Percentiles rank a stretch among this genome's conserved stretches.
Evolutionary conservation across 148 eudicot genomes (phyloP).

Genomic region (Cornus suecica): DNA sequence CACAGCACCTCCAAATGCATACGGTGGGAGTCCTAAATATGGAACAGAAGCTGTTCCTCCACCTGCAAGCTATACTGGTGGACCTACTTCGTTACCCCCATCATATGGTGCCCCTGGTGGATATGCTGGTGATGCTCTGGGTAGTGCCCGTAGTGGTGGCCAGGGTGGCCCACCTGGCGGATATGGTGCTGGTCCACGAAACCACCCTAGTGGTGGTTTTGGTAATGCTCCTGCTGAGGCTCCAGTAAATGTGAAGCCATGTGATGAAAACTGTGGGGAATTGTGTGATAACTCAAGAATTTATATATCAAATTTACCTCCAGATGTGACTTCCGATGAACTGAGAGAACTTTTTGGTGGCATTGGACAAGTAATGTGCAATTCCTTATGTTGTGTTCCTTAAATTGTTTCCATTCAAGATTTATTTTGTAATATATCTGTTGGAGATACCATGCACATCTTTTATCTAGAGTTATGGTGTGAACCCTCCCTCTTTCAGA

Average conservation of each 20-base stretch:
- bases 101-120: constrained; percentile 69
- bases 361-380: constrained; percentile 80
- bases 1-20: constrained; percentile 43
- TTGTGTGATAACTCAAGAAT: constrained; percentile 86
- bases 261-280: constrained; percentile 85
- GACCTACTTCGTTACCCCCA: constrained; percentile 69
- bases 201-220: constrained; percentile 42
- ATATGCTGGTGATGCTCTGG: constrained; percentile 56
- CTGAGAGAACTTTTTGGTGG: constrained; percentile 84
- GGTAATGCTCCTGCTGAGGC: constrained; percentile 52
- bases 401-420: background rate
- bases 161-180: constrained; percentile 68
- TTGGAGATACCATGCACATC: background rate
- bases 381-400: background rate
- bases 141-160: constrained; percentile 52
- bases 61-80: constrained; percentile 76
- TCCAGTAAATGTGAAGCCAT: constrained; percentile 77
- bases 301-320: constrained; percentile 91
- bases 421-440: background rate
- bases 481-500: background rate
- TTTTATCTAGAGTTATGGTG: background rate
- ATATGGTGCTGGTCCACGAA: constrained; percentile 53
- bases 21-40: constrained; percentile 55
- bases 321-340: constrained; percentile 80
- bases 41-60: constrained; percentile 88